Conservation (phyloP, 805 yeast species). For the Saccharomycopsis sp. region DNA sequence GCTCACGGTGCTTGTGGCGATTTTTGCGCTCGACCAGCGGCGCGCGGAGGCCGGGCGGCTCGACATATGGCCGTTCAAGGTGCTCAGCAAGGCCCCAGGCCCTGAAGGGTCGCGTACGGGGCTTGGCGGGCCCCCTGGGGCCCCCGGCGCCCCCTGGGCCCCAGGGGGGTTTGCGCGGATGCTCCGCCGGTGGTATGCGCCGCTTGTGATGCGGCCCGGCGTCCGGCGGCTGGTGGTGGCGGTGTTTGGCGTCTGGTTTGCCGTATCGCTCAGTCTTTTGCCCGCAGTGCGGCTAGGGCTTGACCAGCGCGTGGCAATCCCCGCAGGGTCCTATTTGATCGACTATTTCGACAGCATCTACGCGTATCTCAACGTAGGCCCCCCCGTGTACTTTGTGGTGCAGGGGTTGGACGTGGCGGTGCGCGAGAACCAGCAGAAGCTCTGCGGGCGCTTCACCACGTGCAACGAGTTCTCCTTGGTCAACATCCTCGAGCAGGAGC, state of each 20-base stretch:
- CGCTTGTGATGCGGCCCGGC: constrained; percentile 44
- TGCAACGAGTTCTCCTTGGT: constrained; percentile 75
- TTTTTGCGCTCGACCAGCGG: constrained; percentile 59
- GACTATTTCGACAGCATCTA: constrained; percentile 75
- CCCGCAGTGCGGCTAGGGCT: constrained; percentile 74
- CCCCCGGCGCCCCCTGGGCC: too few relatives aligned
- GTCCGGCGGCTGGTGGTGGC: constrained; percentile 43
- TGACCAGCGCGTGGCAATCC: constrained; percentile 86
- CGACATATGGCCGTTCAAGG: constrained; percentile 58
- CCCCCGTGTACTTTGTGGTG: constrained; percentile 87
- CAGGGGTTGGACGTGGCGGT: constrained; percentile 56
- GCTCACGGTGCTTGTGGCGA: constrained; percentile 71
- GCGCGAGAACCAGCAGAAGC: constrained; percentile 54
- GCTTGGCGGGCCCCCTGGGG: too few relatives aligned
- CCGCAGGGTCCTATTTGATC: constrained; percentile 73
- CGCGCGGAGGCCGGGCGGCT: constrained; percentile 52
- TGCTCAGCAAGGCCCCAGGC: too few relatives aligned
- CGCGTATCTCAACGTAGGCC: constrained; percentile 73
- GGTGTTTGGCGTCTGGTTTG: constrained; percentile 55
- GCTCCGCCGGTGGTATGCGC: constrained; percentile 49
- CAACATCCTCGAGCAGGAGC: constrained; percentile 80
- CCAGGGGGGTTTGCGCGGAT: constrained; percentile 32
- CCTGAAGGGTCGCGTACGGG: too few relatives aligned
- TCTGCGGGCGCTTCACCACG: constrained; percentile 84
- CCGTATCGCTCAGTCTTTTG: constrained; percentile 58